Conservation (phyloP, 768 basidiomycete species). For the Arthromyces matolae region DNA sequence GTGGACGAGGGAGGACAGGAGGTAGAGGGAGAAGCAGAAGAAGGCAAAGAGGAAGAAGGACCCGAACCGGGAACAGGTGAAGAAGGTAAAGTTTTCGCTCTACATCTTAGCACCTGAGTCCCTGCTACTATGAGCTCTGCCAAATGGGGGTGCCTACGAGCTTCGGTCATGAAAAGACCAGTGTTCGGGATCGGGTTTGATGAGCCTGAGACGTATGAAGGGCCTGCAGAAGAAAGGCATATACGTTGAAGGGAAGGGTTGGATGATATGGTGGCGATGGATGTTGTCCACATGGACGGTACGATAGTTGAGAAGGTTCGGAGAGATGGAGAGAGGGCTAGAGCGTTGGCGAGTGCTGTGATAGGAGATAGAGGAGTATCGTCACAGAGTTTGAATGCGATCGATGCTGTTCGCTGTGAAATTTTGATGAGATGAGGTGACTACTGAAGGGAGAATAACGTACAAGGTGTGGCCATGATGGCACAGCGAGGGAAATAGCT, state of each 20-base stretch:
- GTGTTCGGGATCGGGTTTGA: conserved; percentile 37
- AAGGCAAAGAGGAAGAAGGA: neutral
- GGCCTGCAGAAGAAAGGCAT: neutral
- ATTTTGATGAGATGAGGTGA: neutral
- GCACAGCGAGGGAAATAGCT: conserved; percentile 43
- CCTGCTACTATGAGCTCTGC: conserved; percentile 52
- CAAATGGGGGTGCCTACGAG: conserved; percentile 47
- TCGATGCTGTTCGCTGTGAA: conserved; percentile 46
- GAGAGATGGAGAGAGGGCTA: conserved; percentile 40
- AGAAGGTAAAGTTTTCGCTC: conserved; percentile 22
- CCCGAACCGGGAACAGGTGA: neutral
- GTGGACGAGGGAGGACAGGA: neutral
- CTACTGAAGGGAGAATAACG: conserved; percentile 19
- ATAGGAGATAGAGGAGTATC: conserved; percentile 29
- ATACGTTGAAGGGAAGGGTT: conserved; percentile 38
- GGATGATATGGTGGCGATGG: conserved; percentile 44
- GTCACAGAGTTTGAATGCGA: conserved; percentile 56
- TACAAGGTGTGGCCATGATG: conserved; percentile 45
- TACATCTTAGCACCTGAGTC: conserved; percentile 28
- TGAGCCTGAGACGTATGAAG: neutral
- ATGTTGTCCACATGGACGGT: conserved; percentile 56
- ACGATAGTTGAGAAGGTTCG: conserved; percentile 50
- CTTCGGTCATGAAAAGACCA: conserved; percentile 56
- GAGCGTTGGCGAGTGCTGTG: conserved; percentile 28
- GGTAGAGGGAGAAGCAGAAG: neutral